Conservation (phyloP, 306 rosid genomes). For the Pyrus betulifolia region DNA sequence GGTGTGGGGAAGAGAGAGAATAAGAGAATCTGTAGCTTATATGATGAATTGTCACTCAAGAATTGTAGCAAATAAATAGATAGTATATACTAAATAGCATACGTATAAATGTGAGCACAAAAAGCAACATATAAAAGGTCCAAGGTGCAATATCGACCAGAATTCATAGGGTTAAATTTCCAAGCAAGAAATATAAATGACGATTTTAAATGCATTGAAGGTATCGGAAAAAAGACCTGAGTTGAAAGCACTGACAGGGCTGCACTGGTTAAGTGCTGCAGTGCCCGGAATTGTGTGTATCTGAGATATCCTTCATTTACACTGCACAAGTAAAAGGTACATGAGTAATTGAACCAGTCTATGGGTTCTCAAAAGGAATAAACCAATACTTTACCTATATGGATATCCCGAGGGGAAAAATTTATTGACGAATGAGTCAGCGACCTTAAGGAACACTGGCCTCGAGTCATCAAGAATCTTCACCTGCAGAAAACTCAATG, state of each 20-base stretch:
- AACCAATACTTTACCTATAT: constrained; percentile 42
- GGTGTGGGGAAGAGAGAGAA: not conserved
- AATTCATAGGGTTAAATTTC: not conserved
- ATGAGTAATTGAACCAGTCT: not conserved
- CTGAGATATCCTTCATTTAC: constrained; percentile 90
- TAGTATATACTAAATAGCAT: not conserved
- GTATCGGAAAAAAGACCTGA: constrained; percentile 53
- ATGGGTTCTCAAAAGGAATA: not conserved
- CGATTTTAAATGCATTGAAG: not conserved
- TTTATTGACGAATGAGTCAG: constrained; percentile 54
- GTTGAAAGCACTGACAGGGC: constrained; percentile 82
- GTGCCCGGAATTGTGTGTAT: constrained; percentile 87
- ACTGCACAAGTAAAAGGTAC: constrained; percentile 32
- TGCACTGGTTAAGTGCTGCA: constrained; percentile 83
- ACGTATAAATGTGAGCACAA: not conserved
- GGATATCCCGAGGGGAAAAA: constrained; percentile 96
- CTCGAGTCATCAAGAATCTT: constrained; percentile 62
- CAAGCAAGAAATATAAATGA: not conserved
- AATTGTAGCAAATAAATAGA: not conserved
- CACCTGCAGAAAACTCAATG: constrained; percentile 25
- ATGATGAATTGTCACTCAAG: not conserved
- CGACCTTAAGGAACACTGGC: constrained; percentile 46
- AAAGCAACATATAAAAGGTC: not conserved
- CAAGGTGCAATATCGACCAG: not conserved
- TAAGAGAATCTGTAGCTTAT: not conserved